A percentile compares a stretch with the other conserved stretches of the same genome.
Evolutionary conservation across 2,329 filamentous ascomycete genomes (phyloP).

Genomic region (Clathrospora elynae): DNA sequence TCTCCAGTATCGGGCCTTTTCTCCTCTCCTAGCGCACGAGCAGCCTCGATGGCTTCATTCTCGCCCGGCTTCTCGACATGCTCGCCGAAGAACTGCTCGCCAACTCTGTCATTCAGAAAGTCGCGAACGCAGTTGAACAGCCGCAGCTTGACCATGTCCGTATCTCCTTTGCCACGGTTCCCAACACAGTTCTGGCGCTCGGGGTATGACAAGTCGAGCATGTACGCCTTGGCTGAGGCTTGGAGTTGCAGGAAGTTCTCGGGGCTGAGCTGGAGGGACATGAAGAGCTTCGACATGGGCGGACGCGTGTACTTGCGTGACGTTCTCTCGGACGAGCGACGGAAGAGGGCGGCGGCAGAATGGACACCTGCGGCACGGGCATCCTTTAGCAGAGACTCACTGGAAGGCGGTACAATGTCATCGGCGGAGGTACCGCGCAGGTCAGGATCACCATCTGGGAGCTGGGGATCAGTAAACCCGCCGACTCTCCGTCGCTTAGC

Average conservation of each 20-base stretch:
- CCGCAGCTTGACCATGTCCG: slow-evolving; percentile 61
- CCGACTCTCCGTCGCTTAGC: slow-evolving; percentile 32
- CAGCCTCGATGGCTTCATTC: slow-evolving; percentile 41
- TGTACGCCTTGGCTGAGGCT: slow-evolving; percentile 61
- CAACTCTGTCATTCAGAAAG: slow-evolving; percentile 58
- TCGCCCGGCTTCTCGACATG: slow-evolving; percentile 40
- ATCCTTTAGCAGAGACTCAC: slow-evolving; percentile 40
- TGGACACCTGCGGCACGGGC: slow-evolving; percentile 58
- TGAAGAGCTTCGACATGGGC: slow-evolving; percentile 63
- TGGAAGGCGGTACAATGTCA: slow-evolving; percentile 21
- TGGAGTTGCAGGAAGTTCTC: slow-evolving; percentile 63
- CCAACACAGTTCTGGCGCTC: slow-evolving; percentile 63
- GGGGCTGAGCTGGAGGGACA: slow-evolving; percentile 60
- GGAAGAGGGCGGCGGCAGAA: slow-evolving; percentile 59
- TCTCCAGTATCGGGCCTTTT: slow-evolving; percentile 40
- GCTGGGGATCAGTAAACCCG: slow-evolving; percentile 23
- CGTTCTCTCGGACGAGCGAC: slow-evolving; percentile 47
- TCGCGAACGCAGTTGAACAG: slow-evolving; percentile 62
- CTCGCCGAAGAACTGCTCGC: slow-evolving; percentile 58
- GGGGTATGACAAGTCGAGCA: slow-evolving; percentile 61
- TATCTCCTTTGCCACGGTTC: slow-evolving; percentile 60
- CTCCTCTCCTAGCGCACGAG: slow-evolving; percentile 49
- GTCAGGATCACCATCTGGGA: slow-evolving; percentile 8
- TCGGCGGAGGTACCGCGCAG: slow-evolving; percentile 7
- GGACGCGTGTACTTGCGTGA: slow-evolving; percentile 63